phyloP scores from a whole-genome alignment of 139 green algal species.

The Nannochloris sp. region DNA sequence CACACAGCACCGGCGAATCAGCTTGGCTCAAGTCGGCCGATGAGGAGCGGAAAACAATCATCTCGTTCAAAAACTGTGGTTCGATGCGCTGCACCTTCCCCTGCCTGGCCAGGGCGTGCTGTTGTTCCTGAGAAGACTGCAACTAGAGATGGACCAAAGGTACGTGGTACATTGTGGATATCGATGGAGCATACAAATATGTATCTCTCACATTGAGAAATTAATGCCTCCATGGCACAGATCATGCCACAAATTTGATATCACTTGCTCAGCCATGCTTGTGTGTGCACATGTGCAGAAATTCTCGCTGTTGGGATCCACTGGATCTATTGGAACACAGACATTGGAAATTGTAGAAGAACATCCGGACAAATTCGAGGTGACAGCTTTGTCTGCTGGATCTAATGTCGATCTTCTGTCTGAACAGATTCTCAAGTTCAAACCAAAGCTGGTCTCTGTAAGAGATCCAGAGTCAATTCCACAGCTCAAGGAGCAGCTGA shows the following conservation, averaged over 20 bases:
- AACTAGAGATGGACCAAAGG: constrained; percentile 30
- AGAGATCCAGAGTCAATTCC: constrained; percentile 38
- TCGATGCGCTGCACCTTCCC: constrained; percentile 14
- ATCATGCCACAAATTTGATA: background rate
- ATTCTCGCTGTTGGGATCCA: constrained; percentile 88
- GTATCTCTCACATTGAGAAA: background rate
- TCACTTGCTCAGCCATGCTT: background rate
- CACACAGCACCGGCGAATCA: no score
- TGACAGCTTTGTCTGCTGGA: constrained; percentile 88
- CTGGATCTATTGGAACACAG: constrained; percentile 98
- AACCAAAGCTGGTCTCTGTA: constrained; percentile 84
- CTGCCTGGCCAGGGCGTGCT: constrained; percentile 49
- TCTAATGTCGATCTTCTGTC: constrained; percentile 88
- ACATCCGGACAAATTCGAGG: constrained; percentile 83
- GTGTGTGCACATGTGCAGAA: constrained; percentile 47
- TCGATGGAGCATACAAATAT: background rate
- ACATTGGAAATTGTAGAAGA: constrained; percentile 96
- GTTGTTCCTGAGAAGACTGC: constrained; percentile 25
- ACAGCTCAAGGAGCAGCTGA: constrained; percentile 43
- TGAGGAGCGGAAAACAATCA: no score
- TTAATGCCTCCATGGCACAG: background rate
- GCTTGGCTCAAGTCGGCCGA: no score
- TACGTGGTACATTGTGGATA: background rate
- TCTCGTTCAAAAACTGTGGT: background rate
- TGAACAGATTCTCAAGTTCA: constrained; percentile 68